phyloP scores from a whole-genome alignment of 2,329 filamentous ascomycete genomes.

The Bipolaris bicolor region DNA sequence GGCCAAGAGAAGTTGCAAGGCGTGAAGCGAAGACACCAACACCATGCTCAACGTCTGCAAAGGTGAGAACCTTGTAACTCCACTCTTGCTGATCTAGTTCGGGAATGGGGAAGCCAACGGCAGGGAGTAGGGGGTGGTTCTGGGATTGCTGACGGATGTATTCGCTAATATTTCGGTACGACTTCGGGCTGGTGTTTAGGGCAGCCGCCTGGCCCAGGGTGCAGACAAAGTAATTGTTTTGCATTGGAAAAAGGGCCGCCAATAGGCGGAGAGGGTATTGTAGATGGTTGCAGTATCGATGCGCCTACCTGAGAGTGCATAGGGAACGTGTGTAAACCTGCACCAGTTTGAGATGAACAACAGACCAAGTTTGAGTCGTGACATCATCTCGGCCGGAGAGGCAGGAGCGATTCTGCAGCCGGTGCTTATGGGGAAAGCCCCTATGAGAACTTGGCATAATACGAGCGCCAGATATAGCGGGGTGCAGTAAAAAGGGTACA shows the following conservation, averaged over 20 bases:
- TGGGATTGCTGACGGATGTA: slow-evolving; percentile 59
- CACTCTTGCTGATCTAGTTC: slow-evolving; percentile 24
- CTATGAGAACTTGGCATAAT: background rate
- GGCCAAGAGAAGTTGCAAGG: slow-evolving; percentile 29
- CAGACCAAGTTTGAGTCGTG: slow-evolving; percentile 28
- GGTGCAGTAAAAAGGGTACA: background rate
- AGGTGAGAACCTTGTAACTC: slow-evolving; percentile 44
- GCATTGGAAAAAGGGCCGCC: slow-evolving; percentile 23
- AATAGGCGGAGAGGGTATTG: background rate
- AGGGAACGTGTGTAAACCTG: background rate
- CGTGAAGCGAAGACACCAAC: slow-evolving; percentile 47
- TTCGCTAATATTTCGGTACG: slow-evolving; percentile 56
- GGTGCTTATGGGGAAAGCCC: background rate
- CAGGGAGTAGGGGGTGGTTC: slow-evolving; percentile 49
- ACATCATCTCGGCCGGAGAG: slow-evolving; percentile 32
- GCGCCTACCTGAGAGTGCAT: background rate
- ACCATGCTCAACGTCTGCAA: slow-evolving; percentile 43
- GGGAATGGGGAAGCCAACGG: slow-evolving; percentile 58
- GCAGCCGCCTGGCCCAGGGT: slow-evolving; percentile 62
- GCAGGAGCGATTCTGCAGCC: slow-evolving; percentile 12
- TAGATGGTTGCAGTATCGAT: slow-evolving; percentile 2
- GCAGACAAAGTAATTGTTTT: slow-evolving; percentile 64
- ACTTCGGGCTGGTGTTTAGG: slow-evolving; percentile 44
- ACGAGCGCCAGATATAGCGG: background rate
- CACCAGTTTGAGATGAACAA: background rate